Conservation (phyloP, 257 asterid genomes). For the Sherardia arvensis region DNA sequence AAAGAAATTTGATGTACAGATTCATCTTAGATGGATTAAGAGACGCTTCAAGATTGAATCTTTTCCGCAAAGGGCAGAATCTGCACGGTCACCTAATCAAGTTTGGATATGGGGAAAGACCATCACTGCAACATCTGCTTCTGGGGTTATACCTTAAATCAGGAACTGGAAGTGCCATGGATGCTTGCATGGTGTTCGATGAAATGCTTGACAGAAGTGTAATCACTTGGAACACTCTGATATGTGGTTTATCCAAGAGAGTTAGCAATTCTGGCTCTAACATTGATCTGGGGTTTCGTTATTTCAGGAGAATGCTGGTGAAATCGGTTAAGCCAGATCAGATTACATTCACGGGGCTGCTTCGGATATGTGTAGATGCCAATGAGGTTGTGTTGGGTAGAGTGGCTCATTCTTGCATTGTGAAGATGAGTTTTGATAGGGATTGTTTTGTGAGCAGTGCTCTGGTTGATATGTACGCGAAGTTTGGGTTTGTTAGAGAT, state of each 20-base stretch:
- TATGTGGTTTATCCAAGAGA: conserved; percentile 12
- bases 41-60: conserved; percentile 12
- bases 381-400: conserved; percentile 3
- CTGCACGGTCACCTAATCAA: conserved; percentile 17
- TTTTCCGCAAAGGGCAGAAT: conserved; percentile 11
- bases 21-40: conserved; percentile 13
- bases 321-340: conserved; percentile 18
- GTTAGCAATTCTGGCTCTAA: background rate
- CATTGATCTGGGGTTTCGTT: conserved; percentile 12
- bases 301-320: conserved; percentile 22
- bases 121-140: conserved; percentile 18
- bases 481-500: conserved; percentile 20
- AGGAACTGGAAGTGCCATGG: background rate
- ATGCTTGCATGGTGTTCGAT: conserved; percentile 19
- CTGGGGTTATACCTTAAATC: conserved; percentile 15
- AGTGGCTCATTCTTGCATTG: conserved; percentile 18
- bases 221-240: conserved; percentile 18
- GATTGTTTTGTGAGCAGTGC: conserved; percentile 17
- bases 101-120: conserved; percentile 5
- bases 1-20: background rate
- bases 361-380: conserved; percentile 8
- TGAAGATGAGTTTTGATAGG: conserved; percentile 19
- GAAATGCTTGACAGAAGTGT: conserved; percentile 16
- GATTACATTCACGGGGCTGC: conserved; percentile 22
- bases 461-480: conserved; percentile 27